A percentile compares a stretch with the other conserved stretches of the same genome.
Conservation (phyloP, 257 asterid species). For the Przewalskia tangutica region DNA sequence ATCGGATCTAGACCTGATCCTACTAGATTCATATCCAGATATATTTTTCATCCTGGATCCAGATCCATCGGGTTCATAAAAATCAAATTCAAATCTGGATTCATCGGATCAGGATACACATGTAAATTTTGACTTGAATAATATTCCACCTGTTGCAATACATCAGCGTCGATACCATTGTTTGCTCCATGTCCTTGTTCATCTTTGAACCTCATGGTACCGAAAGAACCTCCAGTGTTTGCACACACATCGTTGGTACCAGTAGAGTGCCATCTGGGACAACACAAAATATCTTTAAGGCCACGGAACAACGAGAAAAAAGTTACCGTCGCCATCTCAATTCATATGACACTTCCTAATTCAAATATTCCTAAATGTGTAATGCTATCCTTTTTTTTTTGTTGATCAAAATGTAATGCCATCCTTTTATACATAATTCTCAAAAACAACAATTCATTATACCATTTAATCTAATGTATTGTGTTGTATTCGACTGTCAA, state of each 20-base stretch:
- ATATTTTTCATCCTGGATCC: too few species aligned
- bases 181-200: conserved; percentile 68
- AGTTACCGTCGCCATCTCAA: not conserved
- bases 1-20: too few species aligned
- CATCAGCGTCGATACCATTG: conserved; percentile 60
- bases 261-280: conserved; percentile 84
- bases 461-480: not conserved
- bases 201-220: conserved; percentile 64
- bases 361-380: not conserved
- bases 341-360: not conserved
- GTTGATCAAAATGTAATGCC: not conserved
- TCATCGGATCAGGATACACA: too few species aligned
- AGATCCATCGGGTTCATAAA: too few species aligned
- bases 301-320: not conserved
- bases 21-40: too few species aligned
- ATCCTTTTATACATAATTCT: not conserved
- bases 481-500: too few species aligned
- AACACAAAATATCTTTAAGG: conserved; percentile 7
- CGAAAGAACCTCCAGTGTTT: conserved; percentile 87
- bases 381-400: not conserved
- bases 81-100: too few species aligned
- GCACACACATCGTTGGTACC: conserved; percentile 52
- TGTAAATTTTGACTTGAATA: too few species aligned
- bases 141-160: too few species aligned
- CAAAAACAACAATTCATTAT: not conserved